phyloP scores from a whole-genome alignment of 179 eudicot genomes.

The Vitellaria paradoxa region DNA sequence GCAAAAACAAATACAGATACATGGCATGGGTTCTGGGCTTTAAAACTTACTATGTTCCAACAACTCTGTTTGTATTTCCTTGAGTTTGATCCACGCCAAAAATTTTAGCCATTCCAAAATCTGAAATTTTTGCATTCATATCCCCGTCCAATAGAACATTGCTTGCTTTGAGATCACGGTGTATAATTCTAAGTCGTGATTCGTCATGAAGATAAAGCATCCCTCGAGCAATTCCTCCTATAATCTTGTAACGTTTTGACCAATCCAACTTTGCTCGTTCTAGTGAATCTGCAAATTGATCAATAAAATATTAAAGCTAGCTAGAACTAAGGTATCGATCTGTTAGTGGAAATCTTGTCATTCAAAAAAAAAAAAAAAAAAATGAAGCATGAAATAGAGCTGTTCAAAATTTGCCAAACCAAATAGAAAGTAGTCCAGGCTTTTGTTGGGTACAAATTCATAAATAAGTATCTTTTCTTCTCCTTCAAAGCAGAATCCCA shows the following conservation, averaged over 20 bases:
- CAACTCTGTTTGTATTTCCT: slow-evolving; percentile 41
- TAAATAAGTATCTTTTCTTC: slow-evolving; percentile 57
- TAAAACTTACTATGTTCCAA: slow-evolving; percentile 46
- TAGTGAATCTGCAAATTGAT: no score
- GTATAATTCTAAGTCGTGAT: no score
- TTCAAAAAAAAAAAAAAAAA: no score
- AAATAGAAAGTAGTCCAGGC: slow-evolving; percentile 47
- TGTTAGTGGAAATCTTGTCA: no score
- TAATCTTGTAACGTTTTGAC: no score
- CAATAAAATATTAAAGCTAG: no score
- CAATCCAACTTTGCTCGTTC: no score
- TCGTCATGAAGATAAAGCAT: no score
- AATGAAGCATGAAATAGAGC: slow-evolving; percentile 30
- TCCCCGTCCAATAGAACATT: slow-evolving; percentile 39
- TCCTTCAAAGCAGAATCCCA: slow-evolving; percentile 42
- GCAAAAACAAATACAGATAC: not conserved
- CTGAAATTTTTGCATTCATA: slow-evolving; percentile 44
- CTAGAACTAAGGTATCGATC: no score
- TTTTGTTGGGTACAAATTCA: slow-evolving; percentile 55
- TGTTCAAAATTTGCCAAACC: slow-evolving; percentile 30
- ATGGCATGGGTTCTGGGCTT: not conserved
- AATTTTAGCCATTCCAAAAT: slow-evolving; percentile 45
- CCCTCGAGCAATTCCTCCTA: no score
- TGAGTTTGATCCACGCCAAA: slow-evolving; percentile 41
- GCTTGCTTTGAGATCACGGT: slow-evolving; percentile 44